Percentiles rank a stretch among this genome's conserved stretches.
phyloP scores from a whole-genome alignment of 1,284 basidiomycete genomes.

The Puccinia polysora region DNA sequence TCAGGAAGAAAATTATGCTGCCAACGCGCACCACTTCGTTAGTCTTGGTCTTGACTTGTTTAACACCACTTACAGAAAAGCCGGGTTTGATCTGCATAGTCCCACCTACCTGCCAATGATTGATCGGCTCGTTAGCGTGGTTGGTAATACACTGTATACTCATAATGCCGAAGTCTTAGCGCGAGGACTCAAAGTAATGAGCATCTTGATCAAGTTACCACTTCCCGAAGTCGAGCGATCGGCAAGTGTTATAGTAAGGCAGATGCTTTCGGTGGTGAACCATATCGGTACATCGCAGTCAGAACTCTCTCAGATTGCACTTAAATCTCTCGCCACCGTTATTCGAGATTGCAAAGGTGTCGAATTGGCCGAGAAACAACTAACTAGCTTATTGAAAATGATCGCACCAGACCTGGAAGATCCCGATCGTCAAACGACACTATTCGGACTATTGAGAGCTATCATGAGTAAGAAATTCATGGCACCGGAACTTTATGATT shows the following conservation, averaged over 20 bases:
- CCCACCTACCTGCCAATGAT: slow-evolving; percentile 68
- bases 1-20: slow-evolving; percentile 68
- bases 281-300: slow-evolving; percentile 82
- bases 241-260: slow-evolving; percentile 75
- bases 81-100: slow-evolving; percentile 79
- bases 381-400: slow-evolving; percentile 78
- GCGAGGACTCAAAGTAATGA: slow-evolving; percentile 73
- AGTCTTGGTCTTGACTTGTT: slow-evolving; percentile 89
- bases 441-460: slow-evolving; percentile 86
- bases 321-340: slow-evolving; percentile 79
- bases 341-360: slow-evolving; percentile 76
- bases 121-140: slow-evolving; percentile 76
- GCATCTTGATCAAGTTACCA: slow-evolving; percentile 78
- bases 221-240: slow-evolving; percentile 71
- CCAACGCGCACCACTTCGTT: slow-evolving; percentile 82
- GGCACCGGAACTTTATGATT: slow-evolving; percentile 92
- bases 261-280: slow-evolving; percentile 79
- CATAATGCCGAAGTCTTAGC: slow-evolving; percentile 72
- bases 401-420: slow-evolving; percentile 91
- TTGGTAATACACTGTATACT: slow-evolving; percentile 91
- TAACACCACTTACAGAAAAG: slow-evolving; percentile 76
- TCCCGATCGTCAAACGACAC: slow-evolving; percentile 73
- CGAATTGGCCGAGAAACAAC: slow-evolving; percentile 80
- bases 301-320: slow-evolving; percentile 78
- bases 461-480: slow-evolving; percentile 86